Conservation (phyloP, 139 green algal genomes). For the Tetratostichococcus sp. region DNA sequence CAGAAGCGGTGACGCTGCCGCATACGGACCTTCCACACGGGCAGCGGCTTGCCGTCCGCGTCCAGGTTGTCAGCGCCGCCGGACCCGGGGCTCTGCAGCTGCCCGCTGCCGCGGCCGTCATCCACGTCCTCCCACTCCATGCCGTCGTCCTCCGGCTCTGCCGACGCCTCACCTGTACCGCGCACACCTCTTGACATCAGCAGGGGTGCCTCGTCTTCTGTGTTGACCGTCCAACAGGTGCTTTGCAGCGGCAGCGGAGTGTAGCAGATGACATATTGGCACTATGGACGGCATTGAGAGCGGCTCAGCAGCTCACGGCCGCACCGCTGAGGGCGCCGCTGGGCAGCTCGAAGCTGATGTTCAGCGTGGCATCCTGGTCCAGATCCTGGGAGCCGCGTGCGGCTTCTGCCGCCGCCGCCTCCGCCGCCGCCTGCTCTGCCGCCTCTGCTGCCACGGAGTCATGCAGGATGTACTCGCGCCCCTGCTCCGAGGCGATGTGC, state of each 20-base stretch:
- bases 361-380: not conserved
- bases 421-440: conserved; percentile 5
- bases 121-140: conserved; percentile 25
- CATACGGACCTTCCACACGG: conserved; percentile 63
- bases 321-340: not conserved
- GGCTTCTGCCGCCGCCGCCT: not conserved
- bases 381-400: not conserved
- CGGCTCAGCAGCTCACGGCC: no score
- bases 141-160: conserved; percentile 6
- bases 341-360: conserved; percentile 23
- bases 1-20: conserved; percentile 71
- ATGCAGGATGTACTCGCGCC: conserved; percentile 66
- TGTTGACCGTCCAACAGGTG: no score
- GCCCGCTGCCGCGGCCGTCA: not conserved
- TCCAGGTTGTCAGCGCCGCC: not conserved
- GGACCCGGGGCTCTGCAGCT: not conserved
- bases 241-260: no score
- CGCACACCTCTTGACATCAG: no score
- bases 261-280: no score
- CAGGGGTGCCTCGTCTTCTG: no score
- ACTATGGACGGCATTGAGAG: no score
- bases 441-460: conserved; percentile 7
- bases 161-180: not conserved
- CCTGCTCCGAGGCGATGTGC: conserved; percentile 53
- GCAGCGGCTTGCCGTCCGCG: conserved; percentile 4